Conservation (phyloP, 805 yeast genomes). For the Candida oleophila region DNA sequence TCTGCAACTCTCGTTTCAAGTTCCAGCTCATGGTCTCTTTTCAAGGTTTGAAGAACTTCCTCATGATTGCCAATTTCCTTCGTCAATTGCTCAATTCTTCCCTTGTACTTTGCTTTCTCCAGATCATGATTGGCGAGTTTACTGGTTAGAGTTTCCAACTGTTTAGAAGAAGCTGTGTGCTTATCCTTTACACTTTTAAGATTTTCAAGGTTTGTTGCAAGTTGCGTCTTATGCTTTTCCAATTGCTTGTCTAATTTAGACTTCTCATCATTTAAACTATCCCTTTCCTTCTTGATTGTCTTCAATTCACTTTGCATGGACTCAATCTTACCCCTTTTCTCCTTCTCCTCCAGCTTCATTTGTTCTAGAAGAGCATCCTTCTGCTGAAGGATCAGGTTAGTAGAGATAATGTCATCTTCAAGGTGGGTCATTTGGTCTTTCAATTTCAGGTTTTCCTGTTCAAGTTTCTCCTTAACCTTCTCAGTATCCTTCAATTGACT, state of each 20-base stretch:
- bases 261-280: slow-evolving; percentile 24
- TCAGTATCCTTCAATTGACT: slow-evolving; percentile 38
- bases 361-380: slow-evolving; percentile 47
- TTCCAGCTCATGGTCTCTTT: background rate
- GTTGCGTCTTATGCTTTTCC: slow-evolving; percentile 13
- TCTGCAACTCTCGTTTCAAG: slow-evolving; percentile 8
- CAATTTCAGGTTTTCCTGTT: slow-evolving; percentile 39
- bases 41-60: background rate
- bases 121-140: background rate
- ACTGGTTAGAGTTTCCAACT: background rate
- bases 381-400: slow-evolving; percentile 35
- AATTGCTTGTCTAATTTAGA: slow-evolving; percentile 25
- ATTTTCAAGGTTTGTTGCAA: slow-evolving; percentile 15
- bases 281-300: slow-evolving; percentile 31
- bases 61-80: slow-evolving; percentile 8
- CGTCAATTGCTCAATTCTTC: slow-evolving; percentile 8
- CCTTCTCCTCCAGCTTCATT: slow-evolving; percentile 40
- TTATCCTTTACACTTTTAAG: slow-evolving; percentile 13
- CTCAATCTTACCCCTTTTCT: slow-evolving; percentile 24
- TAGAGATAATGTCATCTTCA: slow-evolving; percentile 31
- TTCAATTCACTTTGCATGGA: slow-evolving; percentile 27
- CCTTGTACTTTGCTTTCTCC: slow-evolving; percentile 3
- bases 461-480: slow-evolving; percentile 26
- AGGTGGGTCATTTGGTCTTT: slow-evolving; percentile 30
- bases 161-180: slow-evolving; percentile 10